phyloP scores from a whole-genome alignment of 257 asterid species.

The Misopates orontium region DNA sequence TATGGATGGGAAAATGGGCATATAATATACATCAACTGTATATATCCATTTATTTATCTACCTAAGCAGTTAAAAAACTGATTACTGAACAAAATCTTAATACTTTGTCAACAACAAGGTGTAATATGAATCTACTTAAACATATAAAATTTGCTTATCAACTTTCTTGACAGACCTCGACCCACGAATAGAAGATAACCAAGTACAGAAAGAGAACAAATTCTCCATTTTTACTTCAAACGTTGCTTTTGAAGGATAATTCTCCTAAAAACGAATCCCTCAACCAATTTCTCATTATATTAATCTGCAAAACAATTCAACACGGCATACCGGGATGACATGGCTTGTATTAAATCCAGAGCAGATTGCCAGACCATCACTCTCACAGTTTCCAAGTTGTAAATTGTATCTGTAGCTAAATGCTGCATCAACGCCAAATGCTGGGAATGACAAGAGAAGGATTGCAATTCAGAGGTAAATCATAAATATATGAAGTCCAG shows the following conservation, averaged over 20 bases:
- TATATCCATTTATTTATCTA: too few species aligned
- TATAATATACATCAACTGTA: too few species aligned
- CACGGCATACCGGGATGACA: conserved; percentile 84
- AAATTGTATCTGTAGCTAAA: conserved; percentile 92
- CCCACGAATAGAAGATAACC: not conserved
- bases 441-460: conserved; percentile 45
- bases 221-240: not conserved
- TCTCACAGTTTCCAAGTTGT: conserved; percentile 67
- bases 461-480: conserved; percentile 21
- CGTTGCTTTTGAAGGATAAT: not conserved
- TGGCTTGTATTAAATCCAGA: conserved; percentile 92
- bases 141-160: not conserved
- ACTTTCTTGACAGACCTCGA: conserved; percentile 1
- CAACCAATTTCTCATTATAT: conserved; percentile 3
- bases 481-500: conserved; percentile 1
- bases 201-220: not conserved
- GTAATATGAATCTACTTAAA: too few species aligned
- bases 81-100: too few species aligned
- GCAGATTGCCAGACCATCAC: conserved; percentile 81
- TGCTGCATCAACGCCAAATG: conserved; percentile 93
- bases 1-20: too few species aligned
- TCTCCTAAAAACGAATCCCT: conserved; percentile 16
- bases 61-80: too few species aligned
- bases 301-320: conserved; percentile 23
- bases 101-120: too few species aligned